Evolutionary conservation across 1,284 basidiomycete species (phyloP), one percentile per base, ranked within the genome.

Genomic region (Cryptococcus maquisensis): DNA sequence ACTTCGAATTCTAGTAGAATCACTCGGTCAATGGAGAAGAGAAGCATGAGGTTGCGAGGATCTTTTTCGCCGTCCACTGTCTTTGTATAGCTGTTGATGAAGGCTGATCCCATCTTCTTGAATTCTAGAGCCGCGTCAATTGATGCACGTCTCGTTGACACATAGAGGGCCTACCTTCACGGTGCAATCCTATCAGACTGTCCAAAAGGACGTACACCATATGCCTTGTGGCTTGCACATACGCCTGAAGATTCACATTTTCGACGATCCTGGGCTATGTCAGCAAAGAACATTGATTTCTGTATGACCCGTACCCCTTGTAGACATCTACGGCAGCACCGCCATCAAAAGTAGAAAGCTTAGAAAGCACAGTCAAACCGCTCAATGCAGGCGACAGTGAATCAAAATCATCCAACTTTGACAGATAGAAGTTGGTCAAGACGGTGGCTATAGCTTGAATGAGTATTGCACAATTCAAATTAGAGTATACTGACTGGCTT

Each of bases 21-120:
- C 3, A 93, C 87, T 20, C 84, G 82, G 55, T 85, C 87, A 55
- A 98, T 88, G 13, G 87, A 85, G 73, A 98, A 98, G 4, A 90
- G 87, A 8, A 95, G 73, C 62, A 97, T 81, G 7, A 99, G 80
- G 75, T 98, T 98, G 26, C 96, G 82, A 23, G 96, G 96, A 73
- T 99, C 96, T 71, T 98, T 98, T 76, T 99, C 96, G 23, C 94
- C 94, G 55, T 95, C 87, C 1, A 86, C 92, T 26, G 98, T 77
- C 52, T 74, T 76, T 48, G 87, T 81, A 73, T 97, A 99, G 39
- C 86, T 84, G 16, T 79, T 75, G 26, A 98, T 63, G 71, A 98
- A 81, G 15, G 81, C 81, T 38, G 83, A 79, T 1, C 86, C 86
- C 79, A 91, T 83, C 4, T 73, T 76, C 70, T 87, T 87, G 40